phyloP scores from a whole-genome alignment of 805 yeast genomes.

The Teunomyces kruisii region DNA sequence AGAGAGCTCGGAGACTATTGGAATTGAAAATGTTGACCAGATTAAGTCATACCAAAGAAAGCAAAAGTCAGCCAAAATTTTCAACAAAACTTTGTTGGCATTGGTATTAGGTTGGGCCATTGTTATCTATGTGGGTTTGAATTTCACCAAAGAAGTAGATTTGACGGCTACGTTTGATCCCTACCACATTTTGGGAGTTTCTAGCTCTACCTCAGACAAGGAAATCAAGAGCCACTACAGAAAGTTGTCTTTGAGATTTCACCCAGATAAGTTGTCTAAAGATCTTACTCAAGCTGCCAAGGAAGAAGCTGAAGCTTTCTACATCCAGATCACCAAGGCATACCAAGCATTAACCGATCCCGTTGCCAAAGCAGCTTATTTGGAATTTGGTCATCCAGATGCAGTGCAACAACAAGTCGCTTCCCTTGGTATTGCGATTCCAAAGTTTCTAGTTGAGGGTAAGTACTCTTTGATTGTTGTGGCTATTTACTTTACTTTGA shows the following conservation, averaged over 20 bases:
- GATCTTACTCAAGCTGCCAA: constrained; percentile 58
- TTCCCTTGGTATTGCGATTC: constrained; percentile 92
- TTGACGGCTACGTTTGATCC: constrained; percentile 74
- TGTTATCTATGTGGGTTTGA: constrained; percentile 40
- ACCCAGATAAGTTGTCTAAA: constrained; percentile 87
- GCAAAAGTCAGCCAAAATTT: constrained; percentile 29
- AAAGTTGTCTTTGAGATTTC: constrained; percentile 82
- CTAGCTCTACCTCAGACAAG: constrained; percentile 64
- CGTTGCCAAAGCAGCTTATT: constrained; percentile 72
- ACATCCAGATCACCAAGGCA: constrained; percentile 83
- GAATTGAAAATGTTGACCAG: constrained; percentile 24
- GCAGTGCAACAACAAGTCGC: constrained; percentile 77
- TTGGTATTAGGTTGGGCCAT: constrained; percentile 61
- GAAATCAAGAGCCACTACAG: constrained; percentile 82
- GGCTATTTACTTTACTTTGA: constrained; percentile 60
- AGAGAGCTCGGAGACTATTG: constrained; percentile 33
- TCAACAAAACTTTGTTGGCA: constrained; percentile 36
- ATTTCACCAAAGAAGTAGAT: constrained; percentile 46
- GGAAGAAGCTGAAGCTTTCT: constrained; percentile 65
- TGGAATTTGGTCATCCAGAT: constrained; percentile 95
- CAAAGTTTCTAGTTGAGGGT: constrained; percentile 86
- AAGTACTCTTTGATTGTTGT: constrained; percentile 66
- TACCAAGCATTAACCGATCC: constrained; percentile 95
- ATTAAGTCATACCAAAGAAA: constrained; percentile 27
- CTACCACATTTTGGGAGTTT: constrained; percentile 77